phyloP scores from a whole-genome alignment of 345 rosid species.

The Diplotaxis tenuifolia region DNA sequence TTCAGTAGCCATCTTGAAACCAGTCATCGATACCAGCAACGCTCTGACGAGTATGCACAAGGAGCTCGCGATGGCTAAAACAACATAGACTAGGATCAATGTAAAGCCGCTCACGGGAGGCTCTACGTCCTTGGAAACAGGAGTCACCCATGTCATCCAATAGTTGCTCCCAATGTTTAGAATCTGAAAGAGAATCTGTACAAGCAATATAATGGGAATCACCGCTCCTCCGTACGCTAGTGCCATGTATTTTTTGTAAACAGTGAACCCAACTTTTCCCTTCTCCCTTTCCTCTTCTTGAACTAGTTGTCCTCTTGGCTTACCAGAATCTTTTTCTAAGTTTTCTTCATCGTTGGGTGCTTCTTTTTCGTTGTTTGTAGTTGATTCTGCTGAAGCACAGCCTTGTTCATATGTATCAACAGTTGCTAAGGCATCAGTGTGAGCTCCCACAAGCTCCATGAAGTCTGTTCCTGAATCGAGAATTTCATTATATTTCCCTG shows the following conservation, averaged over 20 bases:
- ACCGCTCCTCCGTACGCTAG: constrained; percentile 64
- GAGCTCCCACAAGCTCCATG: constrained; percentile 81
- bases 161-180: constrained; percentile 71
- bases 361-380: constrained; percentile 28
- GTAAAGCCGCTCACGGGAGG: constrained; percentile 42
- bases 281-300: constrained; percentile 91
- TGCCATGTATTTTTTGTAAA: constrained; percentile 68
- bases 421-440: constrained; percentile 53
- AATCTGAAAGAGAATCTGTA: constrained; percentile 52
- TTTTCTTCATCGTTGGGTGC: constrained; percentile 37
- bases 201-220: constrained; percentile 57
- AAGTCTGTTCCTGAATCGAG: constrained; percentile 62
- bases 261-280: constrained; percentile 68
- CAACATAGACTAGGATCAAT: constrained; percentile 52
- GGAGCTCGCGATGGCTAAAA: constrained; percentile 54
- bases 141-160: constrained; percentile 84
- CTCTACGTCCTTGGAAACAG: constrained; percentile 49
- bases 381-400: constrained; percentile 23
- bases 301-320: constrained; percentile 64
- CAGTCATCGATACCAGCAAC: constrained; percentile 46
- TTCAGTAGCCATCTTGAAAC: constrained; percentile 59
- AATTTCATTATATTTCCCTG: constrained; percentile 66
- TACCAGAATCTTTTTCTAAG: constrained; percentile 35
- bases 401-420: constrained; percentile 45
- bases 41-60: constrained; percentile 52